A percentile compares a stretch with the other conserved stretches of the same genome.
These are phyloP conservation scores for Talaromyces sp. DNA, from an alignment of 2,329 filamentous ascomycete species.

Conservation along the genomic window DNA sequence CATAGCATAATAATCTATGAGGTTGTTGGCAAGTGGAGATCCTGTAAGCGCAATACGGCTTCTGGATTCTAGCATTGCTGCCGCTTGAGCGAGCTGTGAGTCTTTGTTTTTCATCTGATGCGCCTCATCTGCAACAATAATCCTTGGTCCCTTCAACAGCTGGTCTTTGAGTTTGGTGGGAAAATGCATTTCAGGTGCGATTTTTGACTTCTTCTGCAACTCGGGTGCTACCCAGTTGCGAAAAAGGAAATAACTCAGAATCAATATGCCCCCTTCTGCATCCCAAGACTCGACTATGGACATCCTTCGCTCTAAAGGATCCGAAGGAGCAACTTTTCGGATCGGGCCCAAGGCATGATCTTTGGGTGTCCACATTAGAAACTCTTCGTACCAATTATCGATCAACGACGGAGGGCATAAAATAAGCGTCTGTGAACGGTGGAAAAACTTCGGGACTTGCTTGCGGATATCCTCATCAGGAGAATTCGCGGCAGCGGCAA, in stretches of 20 bases:
- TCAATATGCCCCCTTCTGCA: conserved; percentile 64
- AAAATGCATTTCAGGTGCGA: conserved; percentile 30
- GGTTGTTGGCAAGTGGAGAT: conserved; percentile 79
- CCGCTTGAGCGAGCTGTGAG: conserved; percentile 52
- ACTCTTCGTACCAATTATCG: conserved; percentile 79
- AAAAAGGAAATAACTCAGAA: conserved; percentile 73
- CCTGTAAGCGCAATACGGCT: conserved; percentile 81
- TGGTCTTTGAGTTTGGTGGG: conserved; percentile 41
- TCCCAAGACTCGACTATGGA: conserved; percentile 58
- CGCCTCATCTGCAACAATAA: conserved; percentile 83
- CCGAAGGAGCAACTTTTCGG: conserved; percentile 51
- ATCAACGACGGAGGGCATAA: conserved; percentile 72
- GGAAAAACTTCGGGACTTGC: conserved; percentile 67
- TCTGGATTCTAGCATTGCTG: conserved; percentile 60
- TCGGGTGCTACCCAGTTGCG: conserved; percentile 44
- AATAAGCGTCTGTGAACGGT: conserved; percentile 63
- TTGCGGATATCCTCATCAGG: conserved; percentile 52
- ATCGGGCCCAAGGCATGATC: conserved; percentile 54
- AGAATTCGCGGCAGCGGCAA: conserved; percentile 64
- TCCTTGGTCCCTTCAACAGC: conserved; percentile 60
- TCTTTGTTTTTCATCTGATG: conserved; percentile 69
- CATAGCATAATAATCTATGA: conserved; percentile 81
- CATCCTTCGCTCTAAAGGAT: conserved; percentile 39
- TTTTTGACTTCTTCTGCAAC: conserved; percentile 31
- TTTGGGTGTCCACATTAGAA: conserved; percentile 64